Base-by-base conservation (phyloP, 73 alveolate genomes). In the Paramecium bursaria region DNA sequence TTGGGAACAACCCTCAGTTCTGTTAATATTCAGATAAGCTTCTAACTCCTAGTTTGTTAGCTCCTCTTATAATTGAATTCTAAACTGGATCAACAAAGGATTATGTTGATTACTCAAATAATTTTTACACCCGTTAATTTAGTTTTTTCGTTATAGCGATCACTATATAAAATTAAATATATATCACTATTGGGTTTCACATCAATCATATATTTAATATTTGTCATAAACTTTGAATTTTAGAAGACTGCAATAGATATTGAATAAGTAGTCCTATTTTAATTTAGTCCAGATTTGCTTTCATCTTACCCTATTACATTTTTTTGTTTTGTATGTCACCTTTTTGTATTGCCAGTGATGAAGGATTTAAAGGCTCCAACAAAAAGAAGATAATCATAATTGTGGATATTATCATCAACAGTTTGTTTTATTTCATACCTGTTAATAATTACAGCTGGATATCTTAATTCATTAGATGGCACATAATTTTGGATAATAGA, bases 341-440 rank as follows among this genome's bases (percentile, higher is more conserved):
- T 67, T 10, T 67, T 67, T 67, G 25, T 67, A 67, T 67, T 67
- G 13, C 82, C 82, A 33, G 44, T 67, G n/a, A 67, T 53, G 44
- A 42, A 31, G 3, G 82, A 67, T 39, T 42, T 67, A 17, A 42
- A 67, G 13, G 44, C 33, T 42, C 82, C 82, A 9, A 67, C 82
- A n/a, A 17, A 39, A 13, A 25, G 15, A 2, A 19, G 82, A 13
- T 67, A 67, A 21, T 67, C 82, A 2, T 21, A 67, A 39, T 21
- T 67, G n/a, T 67, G 82, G 82, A 67, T 2, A 19, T 9, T 35
- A 15, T 10, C 33, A 67, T 39, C 33, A 3, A 0, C 27, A 4
- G 22, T 31, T 14, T 67, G 82, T 39, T 67, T 25, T 19, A 33
- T 67, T 1, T 21, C 44, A 19, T 67, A 67, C 27, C 22, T 47